Evolutionary conservation across 2,329 filamentous ascomycete genomes (phyloP).

Genomic region (Cladosporium sp.): DNA sequence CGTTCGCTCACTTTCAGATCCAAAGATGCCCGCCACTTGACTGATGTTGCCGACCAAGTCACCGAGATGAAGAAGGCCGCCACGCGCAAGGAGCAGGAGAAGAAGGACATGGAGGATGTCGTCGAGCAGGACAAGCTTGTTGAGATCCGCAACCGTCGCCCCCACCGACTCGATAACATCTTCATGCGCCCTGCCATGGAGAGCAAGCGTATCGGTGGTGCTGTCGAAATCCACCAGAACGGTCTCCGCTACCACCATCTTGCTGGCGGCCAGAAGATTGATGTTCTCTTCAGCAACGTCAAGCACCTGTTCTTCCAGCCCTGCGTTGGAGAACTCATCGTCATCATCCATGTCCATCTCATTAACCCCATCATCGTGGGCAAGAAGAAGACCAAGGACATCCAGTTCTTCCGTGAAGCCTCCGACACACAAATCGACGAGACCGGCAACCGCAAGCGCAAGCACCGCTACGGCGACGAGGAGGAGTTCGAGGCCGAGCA

Average conservation of each 20-base stretch:
- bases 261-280: slow-evolving; percentile 78
- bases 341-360: slow-evolving; percentile 95
- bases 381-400: slow-evolving; percentile 98
- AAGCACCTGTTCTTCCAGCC: slow-evolving; percentile 99
- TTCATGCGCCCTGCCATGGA: slow-evolving; percentile 94
- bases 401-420: slow-evolving; percentile 96
- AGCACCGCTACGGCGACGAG: slow-evolving; percentile 95
- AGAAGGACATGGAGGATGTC: slow-evolving; percentile 99
- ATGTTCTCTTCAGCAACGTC: slow-evolving; percentile 96
- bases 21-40: slow-evolving; percentile 79
- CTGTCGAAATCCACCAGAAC: slow-evolving; percentile 97
- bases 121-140: slow-evolving; percentile 97
- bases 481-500: slow-evolving; percentile 99
- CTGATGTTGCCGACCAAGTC: slow-evolving; percentile 87
- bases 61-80: slow-evolving; percentile 93
- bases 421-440: slow-evolving; percentile 99
- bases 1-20: slow-evolving; percentile 93
- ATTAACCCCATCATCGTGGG: slow-evolving; percentile 98
- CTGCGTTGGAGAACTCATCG: slow-evolving; percentile 90
- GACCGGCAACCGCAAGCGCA: slow-evolving; percentile 94
- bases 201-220: slow-evolving; percentile 91
- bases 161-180: slow-evolving; percentile 84
- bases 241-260: slow-evolving; percentile 87
- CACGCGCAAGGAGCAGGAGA: slow-evolving; percentile 89
- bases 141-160: slow-evolving; percentile 89